phyloP scores from a whole-genome alignment of 2,329 filamentous ascomycete species.

The Ambrosiella xylebori region DNA sequence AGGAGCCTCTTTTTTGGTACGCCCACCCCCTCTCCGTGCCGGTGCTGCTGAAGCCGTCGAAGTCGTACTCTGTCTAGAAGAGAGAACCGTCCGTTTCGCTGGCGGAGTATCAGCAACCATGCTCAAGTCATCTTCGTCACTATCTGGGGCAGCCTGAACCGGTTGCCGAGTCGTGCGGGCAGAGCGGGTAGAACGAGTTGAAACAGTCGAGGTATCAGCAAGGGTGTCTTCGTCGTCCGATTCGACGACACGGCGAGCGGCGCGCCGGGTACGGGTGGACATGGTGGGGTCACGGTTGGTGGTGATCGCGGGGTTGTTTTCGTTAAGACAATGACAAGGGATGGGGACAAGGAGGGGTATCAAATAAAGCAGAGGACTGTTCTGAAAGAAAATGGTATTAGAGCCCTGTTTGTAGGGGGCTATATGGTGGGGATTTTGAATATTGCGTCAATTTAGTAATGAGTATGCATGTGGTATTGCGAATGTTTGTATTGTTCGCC shows the following conservation, averaged over 20 bases:
- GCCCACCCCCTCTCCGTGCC: neutral
- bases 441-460: neutral
- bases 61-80: slow-evolving; percentile 1
- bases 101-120: neutral
- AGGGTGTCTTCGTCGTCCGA: slow-evolving; percentile 54
- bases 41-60: neutral
- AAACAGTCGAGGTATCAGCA: slow-evolving; percentile 16
- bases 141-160: slow-evolving; percentile 12
- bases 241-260: slow-evolving; percentile 40
- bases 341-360: slow-evolving; percentile 9
- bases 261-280: slow-evolving; percentile 24
- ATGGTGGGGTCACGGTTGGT: slow-evolving; percentile 21
- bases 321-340: neutral
- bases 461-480: neutral
- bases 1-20: neutral
- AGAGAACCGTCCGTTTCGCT: neutral
- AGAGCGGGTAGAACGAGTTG: slow-evolving; percentile 6
- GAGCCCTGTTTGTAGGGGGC: neutral
- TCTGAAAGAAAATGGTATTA: neutral
- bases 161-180: slow-evolving; percentile 15
- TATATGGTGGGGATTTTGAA: neutral
- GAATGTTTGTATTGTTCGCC: neutral
- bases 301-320: slow-evolving; percentile 6
- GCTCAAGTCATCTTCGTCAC: slow-evolving; percentile 21
- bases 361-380: neutral